Evolutionary conservation across 2,329 filamentous ascomycete species (phyloP).

Genomic region (Fusarium odoratissimum): DNA sequence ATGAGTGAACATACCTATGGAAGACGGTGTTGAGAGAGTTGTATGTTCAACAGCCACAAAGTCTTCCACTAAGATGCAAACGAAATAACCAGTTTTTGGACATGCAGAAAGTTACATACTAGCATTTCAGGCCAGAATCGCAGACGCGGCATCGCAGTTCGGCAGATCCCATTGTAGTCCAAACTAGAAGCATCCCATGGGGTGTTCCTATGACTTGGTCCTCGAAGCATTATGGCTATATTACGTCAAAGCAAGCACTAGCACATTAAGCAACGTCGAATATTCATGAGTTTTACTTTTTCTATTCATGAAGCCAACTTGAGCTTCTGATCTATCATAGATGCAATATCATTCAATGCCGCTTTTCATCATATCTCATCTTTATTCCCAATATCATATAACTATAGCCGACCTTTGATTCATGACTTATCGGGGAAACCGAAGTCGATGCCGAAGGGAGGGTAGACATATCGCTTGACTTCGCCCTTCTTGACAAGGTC

Average conservation of each 20-base stretch:
- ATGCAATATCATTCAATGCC: not conserved
- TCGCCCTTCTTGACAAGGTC: conserved; percentile 62
- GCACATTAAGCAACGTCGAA: not conserved
- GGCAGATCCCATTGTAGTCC: not conserved
- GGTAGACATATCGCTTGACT: conserved; percentile 73
- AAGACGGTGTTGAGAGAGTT: not conserved
- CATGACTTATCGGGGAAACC: conserved; percentile 76
- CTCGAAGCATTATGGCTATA: not conserved
- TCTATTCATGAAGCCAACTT: conserved; percentile 1
- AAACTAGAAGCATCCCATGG: not conserved
- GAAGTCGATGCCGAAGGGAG: conserved; percentile 75
- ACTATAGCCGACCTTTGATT: conserved; percentile 37
- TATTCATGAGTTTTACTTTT: not conserved
- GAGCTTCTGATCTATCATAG: conserved; percentile 22
- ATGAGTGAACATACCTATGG: not conserved
- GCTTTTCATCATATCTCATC: conserved; percentile 23
- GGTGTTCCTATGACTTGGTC: not conserved
- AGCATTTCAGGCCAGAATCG: not conserved
- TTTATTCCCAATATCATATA: not conserved
- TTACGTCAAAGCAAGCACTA: not conserved
- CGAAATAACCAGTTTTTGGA: not conserved
- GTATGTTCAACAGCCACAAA: not conserved
- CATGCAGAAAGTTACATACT: not conserved
- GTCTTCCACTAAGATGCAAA: not conserved
- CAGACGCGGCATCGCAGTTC: too few species aligned